phyloP scores from a whole-genome alignment of 2,329 filamentous ascomycete genomes.

The Fusarium setosum region DNA sequence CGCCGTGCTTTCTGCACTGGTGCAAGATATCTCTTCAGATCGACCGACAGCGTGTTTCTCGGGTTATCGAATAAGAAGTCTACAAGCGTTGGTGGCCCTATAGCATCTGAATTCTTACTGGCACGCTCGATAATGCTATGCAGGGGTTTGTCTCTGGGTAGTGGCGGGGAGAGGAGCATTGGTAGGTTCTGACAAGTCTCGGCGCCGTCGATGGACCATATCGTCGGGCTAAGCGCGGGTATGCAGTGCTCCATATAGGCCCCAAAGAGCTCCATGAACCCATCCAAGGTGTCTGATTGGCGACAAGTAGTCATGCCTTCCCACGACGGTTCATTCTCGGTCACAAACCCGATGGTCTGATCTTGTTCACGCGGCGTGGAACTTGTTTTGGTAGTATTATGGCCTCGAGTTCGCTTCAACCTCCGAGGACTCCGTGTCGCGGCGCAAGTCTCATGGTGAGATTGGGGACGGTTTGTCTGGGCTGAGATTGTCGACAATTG shows the following conservation, averaged over 20 bases:
- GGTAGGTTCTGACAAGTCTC: not conserved
- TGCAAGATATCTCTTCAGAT: conserved; percentile 1
- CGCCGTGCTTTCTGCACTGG: not conserved
- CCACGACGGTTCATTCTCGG: not conserved
- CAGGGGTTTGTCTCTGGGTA: not conserved
- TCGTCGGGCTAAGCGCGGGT: not conserved
- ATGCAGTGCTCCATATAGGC: not conserved
- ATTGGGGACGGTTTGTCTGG: not conserved
- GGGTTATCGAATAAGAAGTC: not conserved
- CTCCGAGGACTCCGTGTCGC: not conserved
- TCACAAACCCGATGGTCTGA: not conserved
- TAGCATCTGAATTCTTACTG: not conserved
- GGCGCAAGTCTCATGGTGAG: not conserved
- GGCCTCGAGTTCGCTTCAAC: not conserved
- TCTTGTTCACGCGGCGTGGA: not conserved
- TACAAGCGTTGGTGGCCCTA: not conserved
- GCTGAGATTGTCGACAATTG: not conserved
- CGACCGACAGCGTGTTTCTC: not conserved
- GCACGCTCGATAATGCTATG: not conserved
- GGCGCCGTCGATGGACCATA: not conserved
- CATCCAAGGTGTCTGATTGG: not conserved
- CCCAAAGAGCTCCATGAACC: not conserved
- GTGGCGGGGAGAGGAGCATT: not conserved
- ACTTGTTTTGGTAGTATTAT: not conserved
- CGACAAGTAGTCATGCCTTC: not conserved